Evolutionary conservation across 179 eudicot species (phyloP).

Genomic region (Carnegiea gigantea): DNA sequence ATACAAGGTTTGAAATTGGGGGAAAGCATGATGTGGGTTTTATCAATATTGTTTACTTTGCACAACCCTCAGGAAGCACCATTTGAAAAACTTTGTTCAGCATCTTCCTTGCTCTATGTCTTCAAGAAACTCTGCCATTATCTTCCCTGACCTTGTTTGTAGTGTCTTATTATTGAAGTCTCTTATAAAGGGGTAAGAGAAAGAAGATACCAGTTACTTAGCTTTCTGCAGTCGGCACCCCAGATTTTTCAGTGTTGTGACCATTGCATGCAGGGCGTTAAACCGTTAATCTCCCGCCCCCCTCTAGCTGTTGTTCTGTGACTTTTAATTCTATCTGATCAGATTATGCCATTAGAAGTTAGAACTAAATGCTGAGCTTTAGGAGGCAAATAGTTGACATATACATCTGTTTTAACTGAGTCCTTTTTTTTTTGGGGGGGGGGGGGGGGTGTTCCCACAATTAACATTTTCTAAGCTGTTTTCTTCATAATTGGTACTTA

Average conservation of each 20-base stretch:
- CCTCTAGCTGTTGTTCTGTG: not conserved
- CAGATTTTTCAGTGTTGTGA: not conserved
- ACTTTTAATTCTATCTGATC: not conserved
- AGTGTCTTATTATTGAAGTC: not conserved
- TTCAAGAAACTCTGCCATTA: too few species aligned
- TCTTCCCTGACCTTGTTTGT: not conserved
- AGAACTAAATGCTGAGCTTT: not conserved
- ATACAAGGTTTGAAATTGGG: not conserved
- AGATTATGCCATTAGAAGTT: not conserved
- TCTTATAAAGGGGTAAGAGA: not conserved
- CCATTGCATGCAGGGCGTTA: not conserved
- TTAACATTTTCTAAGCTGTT: not conserved
- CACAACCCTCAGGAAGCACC: not conserved
- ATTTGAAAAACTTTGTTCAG: not conserved
- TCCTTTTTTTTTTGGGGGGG: too few species aligned
- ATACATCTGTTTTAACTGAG: not conserved
- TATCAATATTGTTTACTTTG: not conserved
- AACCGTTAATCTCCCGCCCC: too few species aligned
- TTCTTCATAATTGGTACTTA: not conserved
- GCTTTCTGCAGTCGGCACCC: not conserved
- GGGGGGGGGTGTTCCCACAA: not conserved
- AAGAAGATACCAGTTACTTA: not conserved
- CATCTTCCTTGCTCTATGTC: too few species aligned
- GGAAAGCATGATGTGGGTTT: not conserved
- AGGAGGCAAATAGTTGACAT: not conserved